Evolutionary conservation across 2,329 filamentous ascomycete species (phyloP), one percentile per base, ranked within the genome.

Genomic region (Stemphylium lycopersici): DNA sequence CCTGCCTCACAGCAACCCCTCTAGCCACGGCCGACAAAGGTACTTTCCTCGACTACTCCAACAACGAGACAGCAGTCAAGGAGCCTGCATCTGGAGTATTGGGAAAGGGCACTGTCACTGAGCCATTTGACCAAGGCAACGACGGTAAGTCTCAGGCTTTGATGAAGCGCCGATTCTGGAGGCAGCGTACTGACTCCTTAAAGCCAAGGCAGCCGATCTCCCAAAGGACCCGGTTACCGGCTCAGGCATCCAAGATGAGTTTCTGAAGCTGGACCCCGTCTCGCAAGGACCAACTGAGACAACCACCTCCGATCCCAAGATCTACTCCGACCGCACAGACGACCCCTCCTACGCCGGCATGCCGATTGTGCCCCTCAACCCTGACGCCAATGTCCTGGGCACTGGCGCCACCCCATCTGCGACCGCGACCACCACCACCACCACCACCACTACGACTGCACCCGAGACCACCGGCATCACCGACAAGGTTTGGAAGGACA

Each of bases 111-210:
- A 81, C 82, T 16, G 81, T 80, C 36, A 85, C 84, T 8, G 88
- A 93, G 72, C 91, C 91, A 0, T 96, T 87, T 66, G 91, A 96
- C 70, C 85, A 86, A 54, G 91, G 91, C 44, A 95, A 95, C 16
- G 48, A 52, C 31, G 33, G 56, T 58, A 22, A 52, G 51, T 36
- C 3, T 12, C 22, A 11, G n/a, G 6, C 32, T 34, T 15, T 34
- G 18, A 33, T 4, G 16, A 22, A 12, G 10, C 22, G 3, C 2
- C 12, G 16, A 18, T 52, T 10, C n/a, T 7, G 11, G 13, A 6
- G 18, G 11, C 29, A 29, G 13, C 22, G 4, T 33, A 38, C 56
- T 53, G 20, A 55, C 33, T 43, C 12, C 13, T 6, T 20, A 26
- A 36, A 58, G 55, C 51, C 33, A 61, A 55, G 32, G 44, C 48